phyloP scores from a whole-genome alignment of 371 early-diverging fungal genomes.

The Dipsacomyces acuminosporus region DNA sequence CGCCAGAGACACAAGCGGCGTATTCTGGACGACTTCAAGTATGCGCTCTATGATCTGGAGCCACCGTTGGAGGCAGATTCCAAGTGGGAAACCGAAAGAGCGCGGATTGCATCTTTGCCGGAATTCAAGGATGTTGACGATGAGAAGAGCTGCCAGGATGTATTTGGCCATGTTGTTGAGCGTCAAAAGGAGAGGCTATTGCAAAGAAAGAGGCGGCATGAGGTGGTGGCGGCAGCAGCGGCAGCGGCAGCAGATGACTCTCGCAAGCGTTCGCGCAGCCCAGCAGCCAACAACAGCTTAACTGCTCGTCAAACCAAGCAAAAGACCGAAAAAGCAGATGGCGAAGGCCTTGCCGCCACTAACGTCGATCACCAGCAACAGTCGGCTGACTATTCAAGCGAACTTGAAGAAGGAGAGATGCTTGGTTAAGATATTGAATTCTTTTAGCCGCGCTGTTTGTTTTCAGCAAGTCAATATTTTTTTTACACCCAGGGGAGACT shows the following conservation, averaged over 20 bases:
- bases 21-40: conserved; percentile 69
- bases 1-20: conserved; percentile 64
- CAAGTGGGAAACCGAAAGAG: conserved; percentile 62
- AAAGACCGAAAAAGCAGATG: neutral
- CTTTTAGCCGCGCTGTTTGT: too few relatives aligned
- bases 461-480: too few relatives aligned
- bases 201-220: conserved; percentile 7
- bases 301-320: neutral
- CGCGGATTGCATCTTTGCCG: conserved; percentile 52
- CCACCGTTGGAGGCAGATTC: conserved; percentile 58
- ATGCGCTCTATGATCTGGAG: conserved; percentile 60
- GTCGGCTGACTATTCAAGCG: conserved; percentile 6
- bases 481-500: too few relatives aligned
- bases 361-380: neutral
- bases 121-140: conserved; percentile 66
- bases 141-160: conserved; percentile 59
- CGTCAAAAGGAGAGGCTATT: conserved; percentile 53
- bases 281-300: neutral
- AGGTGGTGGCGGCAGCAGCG: conserved; percentile 1
- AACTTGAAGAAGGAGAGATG: conserved; percentile 43
- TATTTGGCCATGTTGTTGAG: conserved; percentile 68
- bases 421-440: too few relatives aligned
- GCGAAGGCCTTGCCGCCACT: neutral
- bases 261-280: conserved; percentile 31
- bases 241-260: conserved; percentile 7